These are phyloP conservation scores for Penstemon newberryi DNA, from an alignment of 257 asterid genomes.

Conservation along the genomic window DNA sequence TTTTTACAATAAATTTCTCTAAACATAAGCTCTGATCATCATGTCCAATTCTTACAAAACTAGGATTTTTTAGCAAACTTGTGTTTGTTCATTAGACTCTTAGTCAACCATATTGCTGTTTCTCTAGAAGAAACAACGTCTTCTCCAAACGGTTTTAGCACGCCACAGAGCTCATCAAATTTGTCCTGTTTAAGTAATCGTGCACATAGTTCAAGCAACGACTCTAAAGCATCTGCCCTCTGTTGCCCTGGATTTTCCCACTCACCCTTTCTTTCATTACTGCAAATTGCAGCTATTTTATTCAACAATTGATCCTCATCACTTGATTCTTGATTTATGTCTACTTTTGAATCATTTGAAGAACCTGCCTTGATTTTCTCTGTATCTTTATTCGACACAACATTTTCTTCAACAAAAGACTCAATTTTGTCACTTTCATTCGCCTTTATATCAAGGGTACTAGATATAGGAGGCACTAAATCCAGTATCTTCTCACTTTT, in stretches of 20 bases:
- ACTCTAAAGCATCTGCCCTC: constrained; percentile 89
- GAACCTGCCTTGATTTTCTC: constrained; percentile 31
- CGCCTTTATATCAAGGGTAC: constrained; percentile 23
- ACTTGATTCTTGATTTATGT: constrained; percentile 25
- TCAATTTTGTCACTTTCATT: constrained; percentile 35
- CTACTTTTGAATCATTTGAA: constrained; percentile 24
- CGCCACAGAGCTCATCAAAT: constrained; percentile 82
- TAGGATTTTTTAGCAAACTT: constrained; percentile 54
- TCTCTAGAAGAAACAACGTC: constrained; percentile 85
- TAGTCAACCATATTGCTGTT: constrained; percentile 94
- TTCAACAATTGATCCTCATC: constrained; percentile 29
- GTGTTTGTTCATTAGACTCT: constrained; percentile 71
- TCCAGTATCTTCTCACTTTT: constrained; percentile 35
- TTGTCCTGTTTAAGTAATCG: constrained; percentile 82
- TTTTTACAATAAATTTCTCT: background rate
- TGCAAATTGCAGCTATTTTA: constrained; percentile 33
- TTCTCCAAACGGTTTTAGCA: constrained; percentile 84
- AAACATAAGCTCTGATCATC: background rate
- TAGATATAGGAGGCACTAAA: constrained; percentile 31
- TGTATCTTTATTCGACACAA: constrained; percentile 25
- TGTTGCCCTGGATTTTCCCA: constrained; percentile 47
- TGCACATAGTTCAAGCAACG: constrained; percentile 87
- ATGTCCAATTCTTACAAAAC: constrained; percentile 19
- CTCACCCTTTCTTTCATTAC: constrained; percentile 35
- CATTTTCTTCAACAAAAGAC: constrained; percentile 33